A percentile compares a stretch with the other conserved stretches of the same genome.
Evolutionary conservation across 2,329 filamentous ascomycete species (phyloP).

Genomic region (Sclerotinia nivalis): DNA sequence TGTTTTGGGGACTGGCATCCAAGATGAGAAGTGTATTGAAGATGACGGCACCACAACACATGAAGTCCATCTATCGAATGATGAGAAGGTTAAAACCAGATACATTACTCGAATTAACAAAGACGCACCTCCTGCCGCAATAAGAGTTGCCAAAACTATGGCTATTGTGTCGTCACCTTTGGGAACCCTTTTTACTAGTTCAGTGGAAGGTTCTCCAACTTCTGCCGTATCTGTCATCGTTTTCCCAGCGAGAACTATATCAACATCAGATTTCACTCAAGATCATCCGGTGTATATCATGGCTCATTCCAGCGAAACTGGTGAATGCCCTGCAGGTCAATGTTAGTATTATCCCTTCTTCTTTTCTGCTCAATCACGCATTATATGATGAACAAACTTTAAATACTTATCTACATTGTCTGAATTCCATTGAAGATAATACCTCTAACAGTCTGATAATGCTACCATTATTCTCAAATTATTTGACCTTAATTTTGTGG

Average conservation of each 20-base stretch:
- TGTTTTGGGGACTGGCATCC: constrained; percentile 73
- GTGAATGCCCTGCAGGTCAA: constrained; percentile 85
- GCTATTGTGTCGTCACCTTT: constrained; percentile 69
- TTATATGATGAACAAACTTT: constrained; percentile 79
- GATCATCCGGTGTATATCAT: constrained; percentile 58
- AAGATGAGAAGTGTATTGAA: constrained; percentile 39
- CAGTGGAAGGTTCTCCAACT: constrained; percentile 71
- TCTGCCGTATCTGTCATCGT: constrained; percentile 73
- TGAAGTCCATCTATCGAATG: constrained; percentile 52
- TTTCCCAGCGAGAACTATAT: constrained; percentile 57
- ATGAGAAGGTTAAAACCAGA: constrained; percentile 56
- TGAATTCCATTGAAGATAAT: constrained; percentile 88
- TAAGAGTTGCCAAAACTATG: constrained; percentile 60
- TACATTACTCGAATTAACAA: constrained; percentile 49
- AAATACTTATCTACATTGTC: constrained; percentile 99
- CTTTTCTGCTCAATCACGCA: constrained; percentile 33
- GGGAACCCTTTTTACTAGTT: constrained; percentile 64
- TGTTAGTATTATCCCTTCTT: constrained; percentile 63
- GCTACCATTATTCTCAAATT: constrained; percentile 35
- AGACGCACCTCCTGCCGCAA: constrained; percentile 24
- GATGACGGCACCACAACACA: constrained; percentile 27
- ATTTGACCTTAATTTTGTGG: constrained; percentile 21
- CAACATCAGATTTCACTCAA: constrained; percentile 41
- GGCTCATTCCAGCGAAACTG: constrained; percentile 85
- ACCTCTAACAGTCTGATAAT: constrained; percentile 88